Percentiles rank a stretch among this genome's conserved stretches.
These are phyloP conservation scores for Botrytis byssoidea DNA, from an alignment of 2,329 filamentous ascomycete genomes.

Conservation along the genomic window DNA sequence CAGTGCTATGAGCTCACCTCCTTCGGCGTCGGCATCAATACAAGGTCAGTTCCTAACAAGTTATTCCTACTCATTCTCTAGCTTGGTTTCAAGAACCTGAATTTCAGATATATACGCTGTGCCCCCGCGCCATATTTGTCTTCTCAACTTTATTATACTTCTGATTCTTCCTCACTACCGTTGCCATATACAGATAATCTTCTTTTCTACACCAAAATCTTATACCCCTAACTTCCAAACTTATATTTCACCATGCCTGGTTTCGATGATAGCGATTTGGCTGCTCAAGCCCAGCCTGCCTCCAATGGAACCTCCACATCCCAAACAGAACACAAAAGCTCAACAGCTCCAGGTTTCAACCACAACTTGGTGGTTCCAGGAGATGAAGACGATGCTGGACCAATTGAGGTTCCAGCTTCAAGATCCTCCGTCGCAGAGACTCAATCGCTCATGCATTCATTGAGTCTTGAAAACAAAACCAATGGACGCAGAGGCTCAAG, in stretches of 20 bases:
- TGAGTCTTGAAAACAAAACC: conserved; percentile 60
- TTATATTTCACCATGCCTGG: conserved; percentile 52
- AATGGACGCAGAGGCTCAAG: conserved; percentile 63
- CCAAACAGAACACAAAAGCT: conserved; percentile 31
- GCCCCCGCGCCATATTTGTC: not conserved
- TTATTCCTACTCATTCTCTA: conserved; percentile 32
- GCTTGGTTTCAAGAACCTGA: conserved; percentile 29
- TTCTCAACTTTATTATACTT: not conserved
- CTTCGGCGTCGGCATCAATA: conserved; percentile 10
- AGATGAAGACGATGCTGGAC: conserved; percentile 27
- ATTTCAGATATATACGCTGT: conserved; percentile 35
- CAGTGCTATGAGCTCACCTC: conserved; percentile 15
- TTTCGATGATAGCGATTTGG: conserved; percentile 58
- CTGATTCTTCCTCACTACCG: not conserved
- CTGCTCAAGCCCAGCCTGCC: conserved; percentile 39
- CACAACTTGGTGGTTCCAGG: conserved; percentile 18
- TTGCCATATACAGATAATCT: not conserved
- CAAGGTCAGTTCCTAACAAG: conserved; percentile 17
- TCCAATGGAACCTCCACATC: conserved; percentile 23
- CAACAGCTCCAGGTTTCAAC: conserved; percentile 21
- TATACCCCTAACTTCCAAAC: not conserved
- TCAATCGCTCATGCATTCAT: conserved; percentile 68
- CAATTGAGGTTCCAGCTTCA: conserved; percentile 69
- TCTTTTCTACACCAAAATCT: not conserved
- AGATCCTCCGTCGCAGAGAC: conserved; percentile 68